Evolutionary conservation across 2,329 filamentous ascomycete genomes (phyloP).

Genomic region (Sordariomycetes sp.): DNA sequence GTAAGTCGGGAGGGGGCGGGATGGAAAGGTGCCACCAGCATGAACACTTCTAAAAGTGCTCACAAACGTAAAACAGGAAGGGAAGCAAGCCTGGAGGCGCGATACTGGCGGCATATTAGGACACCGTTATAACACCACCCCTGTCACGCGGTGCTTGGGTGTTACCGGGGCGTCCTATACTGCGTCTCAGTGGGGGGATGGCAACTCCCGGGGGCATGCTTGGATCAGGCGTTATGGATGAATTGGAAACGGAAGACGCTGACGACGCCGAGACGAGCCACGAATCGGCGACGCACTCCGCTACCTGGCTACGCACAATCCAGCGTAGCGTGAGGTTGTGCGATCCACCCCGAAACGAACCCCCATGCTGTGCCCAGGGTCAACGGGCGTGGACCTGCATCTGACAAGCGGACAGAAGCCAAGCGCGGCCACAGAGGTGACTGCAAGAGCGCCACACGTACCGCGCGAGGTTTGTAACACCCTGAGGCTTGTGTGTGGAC

Average conservation of each 20-base stretch:
- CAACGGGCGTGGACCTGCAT: background rate
- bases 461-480: background rate
- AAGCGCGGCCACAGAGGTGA: background rate
- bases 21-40: background rate
- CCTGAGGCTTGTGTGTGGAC: background rate
- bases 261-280: background rate
- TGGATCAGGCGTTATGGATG: background rate
- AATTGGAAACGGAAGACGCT: background rate
- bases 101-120: background rate
- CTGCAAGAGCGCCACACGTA: background rate
- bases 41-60: background rate
- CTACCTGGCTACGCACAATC: background rate
- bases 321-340: background rate
- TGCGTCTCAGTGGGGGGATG: background rate
- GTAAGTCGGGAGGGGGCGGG: background rate
- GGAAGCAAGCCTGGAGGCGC: background rate
- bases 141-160: background rate
- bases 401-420: background rate
- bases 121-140: background rate
- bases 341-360: background rate
- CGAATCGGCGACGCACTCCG: background rate
- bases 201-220: background rate
- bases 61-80: background rate
- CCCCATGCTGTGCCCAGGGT: background rate
- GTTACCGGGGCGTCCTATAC: background rate